phyloP scores from a whole-genome alignment of 2,329 filamentous ascomycete species.

The Pseudogymnoascus sp. region DNA sequence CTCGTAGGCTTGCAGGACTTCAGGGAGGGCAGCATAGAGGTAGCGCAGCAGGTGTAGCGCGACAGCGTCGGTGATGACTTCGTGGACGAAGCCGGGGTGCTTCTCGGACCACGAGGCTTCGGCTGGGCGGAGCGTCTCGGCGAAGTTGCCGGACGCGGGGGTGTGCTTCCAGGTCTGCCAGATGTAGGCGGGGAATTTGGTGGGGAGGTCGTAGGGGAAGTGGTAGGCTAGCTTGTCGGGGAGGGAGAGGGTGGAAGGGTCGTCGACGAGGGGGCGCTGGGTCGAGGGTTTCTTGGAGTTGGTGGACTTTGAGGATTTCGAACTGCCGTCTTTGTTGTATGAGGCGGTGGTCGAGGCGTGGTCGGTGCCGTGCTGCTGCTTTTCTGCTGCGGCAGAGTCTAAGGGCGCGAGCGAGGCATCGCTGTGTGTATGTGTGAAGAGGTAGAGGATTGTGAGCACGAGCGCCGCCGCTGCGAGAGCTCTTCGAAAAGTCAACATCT shows the following conservation, averaged over 20 bases:
- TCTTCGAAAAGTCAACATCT: slow-evolving; percentile 73
- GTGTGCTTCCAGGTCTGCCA: slow-evolving; percentile 98
- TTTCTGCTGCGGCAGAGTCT: neutral
- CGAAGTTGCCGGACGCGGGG: slow-evolving; percentile 69
- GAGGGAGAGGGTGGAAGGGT: slow-evolving; percentile 37
- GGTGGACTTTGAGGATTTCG: neutral
- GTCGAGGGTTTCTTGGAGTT: slow-evolving; percentile 53
- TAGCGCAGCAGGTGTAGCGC: slow-evolving; percentile 75
- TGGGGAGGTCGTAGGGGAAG: slow-evolving; percentile 83
- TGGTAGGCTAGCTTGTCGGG: slow-evolving; percentile 82
- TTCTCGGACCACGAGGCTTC: slow-evolving; percentile 85
- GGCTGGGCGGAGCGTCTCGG: slow-evolving; percentile 65
- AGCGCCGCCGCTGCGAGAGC: slow-evolving; percentile 65
- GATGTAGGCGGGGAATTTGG: slow-evolving; percentile 92
- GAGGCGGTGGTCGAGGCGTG: slow-evolving; percentile 22
- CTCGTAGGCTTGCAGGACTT: slow-evolving; percentile 70
- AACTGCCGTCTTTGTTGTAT: slow-evolving; percentile 10
- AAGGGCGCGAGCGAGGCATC: slow-evolving; percentile 15
- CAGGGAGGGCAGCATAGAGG: slow-evolving; percentile 76
- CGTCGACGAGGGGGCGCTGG: slow-evolving; percentile 10
- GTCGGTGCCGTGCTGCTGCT: slow-evolving; percentile 27
- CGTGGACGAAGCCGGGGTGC: slow-evolving; percentile 89
- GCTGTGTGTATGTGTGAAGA: slow-evolving; percentile 57
- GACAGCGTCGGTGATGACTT: slow-evolving; percentile 89
- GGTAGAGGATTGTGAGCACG: slow-evolving; percentile 61